Evolutionary conservation across 441 rosid species (phyloP).

Genomic region (Eruca vesicaria): DNA sequence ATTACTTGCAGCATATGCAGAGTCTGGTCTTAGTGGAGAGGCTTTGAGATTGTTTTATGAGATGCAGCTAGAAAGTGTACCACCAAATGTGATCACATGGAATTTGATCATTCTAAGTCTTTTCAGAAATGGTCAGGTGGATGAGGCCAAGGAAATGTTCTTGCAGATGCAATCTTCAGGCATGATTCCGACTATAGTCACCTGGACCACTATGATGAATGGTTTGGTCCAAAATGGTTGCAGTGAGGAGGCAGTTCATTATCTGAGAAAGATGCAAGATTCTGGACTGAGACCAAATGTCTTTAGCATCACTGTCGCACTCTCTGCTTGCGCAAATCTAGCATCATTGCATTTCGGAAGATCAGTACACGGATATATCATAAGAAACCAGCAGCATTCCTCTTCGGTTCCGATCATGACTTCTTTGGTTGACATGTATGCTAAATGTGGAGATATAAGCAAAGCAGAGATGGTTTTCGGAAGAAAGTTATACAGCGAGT

Average conservation of each 20-base stretch:
- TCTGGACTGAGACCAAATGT: conserved; percentile 51
- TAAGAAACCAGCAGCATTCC: conserved; percentile 41
- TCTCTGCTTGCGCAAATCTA: conserved; percentile 48
- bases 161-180: conserved; percentile 62
- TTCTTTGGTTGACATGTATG: conserved; percentile 61
- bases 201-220: conserved; percentile 59
- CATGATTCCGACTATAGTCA: conserved; percentile 45
- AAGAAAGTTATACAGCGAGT: conserved; percentile 27
- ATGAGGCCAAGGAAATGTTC: conserved; percentile 62
- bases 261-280: conserved; percentile 56
- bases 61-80: conserved; percentile 72
- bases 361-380: conserved; percentile 54
- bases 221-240: conserved; percentile 58
- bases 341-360: conserved; percentile 48
- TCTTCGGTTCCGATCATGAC: conserved; percentile 38
- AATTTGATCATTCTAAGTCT: conserved; percentile 61
- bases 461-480: conserved; percentile 43
- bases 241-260: conserved; percentile 41
- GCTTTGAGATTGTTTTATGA: conserved; percentile 67
- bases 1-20: conserved; percentile 62
- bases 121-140: conserved; percentile 46
- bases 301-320: conserved; percentile 44
- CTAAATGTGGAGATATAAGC: conserved; percentile 53
- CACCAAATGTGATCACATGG: conserved; percentile 67
- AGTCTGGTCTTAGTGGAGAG: conserved; percentile 53